Base-by-base conservation (phyloP, 805 yeast genomes). In the Saccharomycopsis lassenensis region DNA sequence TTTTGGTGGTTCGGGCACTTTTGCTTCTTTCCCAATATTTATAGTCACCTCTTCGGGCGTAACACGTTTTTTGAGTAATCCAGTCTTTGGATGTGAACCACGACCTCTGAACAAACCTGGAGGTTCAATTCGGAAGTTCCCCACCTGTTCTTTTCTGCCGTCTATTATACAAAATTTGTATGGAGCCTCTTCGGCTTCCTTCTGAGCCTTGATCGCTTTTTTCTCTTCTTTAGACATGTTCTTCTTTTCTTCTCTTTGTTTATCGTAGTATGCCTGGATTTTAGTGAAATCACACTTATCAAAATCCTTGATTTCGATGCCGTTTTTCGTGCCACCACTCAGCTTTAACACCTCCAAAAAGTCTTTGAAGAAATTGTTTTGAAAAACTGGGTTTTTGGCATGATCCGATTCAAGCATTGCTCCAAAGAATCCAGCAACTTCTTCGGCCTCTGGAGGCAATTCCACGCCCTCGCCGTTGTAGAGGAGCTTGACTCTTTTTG, bases 51-150 rank as follows among this genome's bases (percentile, higher is more conserved):
- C 91, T 58, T 89, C 96, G 2, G 98, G 95, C 36, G 57, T 57
- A 11, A 89, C 95, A 46, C 98, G 69, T 49, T 78, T 72, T 55
- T 89, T 89, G 39, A 86, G 59, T 53, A 79, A 83, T 29, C 98
- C 98, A 1, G 96, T 87, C 56, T 82, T 85, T 12, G 97, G 97
- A 56, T 87, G 97, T 0, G 89, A 86, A 51, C 96, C 97, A 57
- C 97, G 81, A 29, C 97, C 98, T 57, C 96, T 69, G 54, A 87
- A 89, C 37, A 89, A 62, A 2, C 94, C 96, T 0, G 98, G 97
- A 22, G 97, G 97, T 64, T 89, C 98, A 33, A 89, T 77, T 52
- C 89, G 67, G 56, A 89, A 89, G 54, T 89, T 89, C 17, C 96
- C 96, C 21, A 89, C 93, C 49, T 78, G 87, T 52, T 89, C 95